Percentiles rank a stretch among this genome's conserved stretches.
Conservation (phyloP, 192 early-diverging fungal species). For the Oehlia diaphana region DNA sequence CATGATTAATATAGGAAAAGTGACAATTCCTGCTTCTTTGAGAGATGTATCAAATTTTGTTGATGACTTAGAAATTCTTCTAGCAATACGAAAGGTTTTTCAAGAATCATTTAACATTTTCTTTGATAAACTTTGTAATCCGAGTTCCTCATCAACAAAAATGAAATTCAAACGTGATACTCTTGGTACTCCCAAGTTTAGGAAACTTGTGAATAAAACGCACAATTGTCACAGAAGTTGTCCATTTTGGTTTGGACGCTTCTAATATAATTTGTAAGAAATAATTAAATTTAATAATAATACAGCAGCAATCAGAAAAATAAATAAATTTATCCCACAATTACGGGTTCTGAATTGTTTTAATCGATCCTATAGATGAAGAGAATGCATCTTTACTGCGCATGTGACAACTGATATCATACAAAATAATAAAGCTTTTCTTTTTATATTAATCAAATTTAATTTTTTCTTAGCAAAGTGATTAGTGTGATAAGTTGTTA, state of each 20-base stretch:
- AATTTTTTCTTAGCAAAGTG: no score
- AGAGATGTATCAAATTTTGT: constrained; percentile 15
- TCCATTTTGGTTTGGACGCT: constrained; percentile 21
- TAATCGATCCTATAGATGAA: no score
- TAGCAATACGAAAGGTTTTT: constrained; percentile 24
- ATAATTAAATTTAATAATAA: no score
- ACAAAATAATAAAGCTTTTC: no score
- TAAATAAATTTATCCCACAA: no score
- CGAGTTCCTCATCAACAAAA: constrained; percentile 1
- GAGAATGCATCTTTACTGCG: no score
- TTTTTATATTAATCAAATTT: no score
- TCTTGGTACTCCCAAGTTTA: constrained; percentile 18
- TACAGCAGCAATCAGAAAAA: no score
- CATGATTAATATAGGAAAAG: constrained; percentile 21
- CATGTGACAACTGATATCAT: no score
- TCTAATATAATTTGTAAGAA: no score
- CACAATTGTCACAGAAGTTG: constrained; percentile 7
- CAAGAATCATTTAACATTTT: constrained; percentile 11
- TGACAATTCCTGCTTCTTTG: constrained; percentile 1
- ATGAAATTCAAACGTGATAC: constrained; percentile 21
- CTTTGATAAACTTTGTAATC: neutral
- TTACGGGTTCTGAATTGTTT: no score
- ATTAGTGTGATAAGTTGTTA: no score
- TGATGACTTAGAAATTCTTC: constrained; percentile 18
- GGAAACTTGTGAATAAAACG: constrained; percentile 18